Percentiles rank a stretch among this genome's conserved stretches.
phyloP scores from a whole-genome alignment of 2,329 filamentous ascomycete species.

The Dactylellina parvicollis region DNA sequence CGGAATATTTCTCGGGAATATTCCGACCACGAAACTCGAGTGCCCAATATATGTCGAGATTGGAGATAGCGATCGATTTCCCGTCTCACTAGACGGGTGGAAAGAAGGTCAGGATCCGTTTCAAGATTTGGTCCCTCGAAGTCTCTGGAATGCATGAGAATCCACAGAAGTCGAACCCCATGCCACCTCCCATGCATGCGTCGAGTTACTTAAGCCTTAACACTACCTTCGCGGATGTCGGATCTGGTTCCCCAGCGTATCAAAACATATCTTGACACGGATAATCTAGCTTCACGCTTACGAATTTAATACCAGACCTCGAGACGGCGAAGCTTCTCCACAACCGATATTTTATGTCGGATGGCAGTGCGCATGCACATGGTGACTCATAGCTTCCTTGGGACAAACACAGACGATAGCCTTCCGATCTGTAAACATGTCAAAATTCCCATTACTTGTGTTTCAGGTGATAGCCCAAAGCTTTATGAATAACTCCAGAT shows the following conservation, averaged over 20 bases:
- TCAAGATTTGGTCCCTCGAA: neutral
- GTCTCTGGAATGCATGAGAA: neutral
- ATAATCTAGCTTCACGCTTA: slow-evolving; percentile 7
- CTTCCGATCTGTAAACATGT: neutral
- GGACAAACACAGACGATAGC: neutral
- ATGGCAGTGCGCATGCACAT: slow-evolving; percentile 18
- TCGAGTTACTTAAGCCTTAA: neutral
- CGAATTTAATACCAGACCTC: slow-evolving; percentile 1
- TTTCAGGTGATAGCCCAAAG: too few species aligned
- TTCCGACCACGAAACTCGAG: neutral
- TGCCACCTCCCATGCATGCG: neutral
- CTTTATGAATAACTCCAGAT: too few species aligned
- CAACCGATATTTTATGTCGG: neutral
- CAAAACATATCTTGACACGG: slow-evolving; percentile 5
- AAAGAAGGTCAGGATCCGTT: neutral
- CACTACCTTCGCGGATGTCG: slow-evolving; percentile 3
- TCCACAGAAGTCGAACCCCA: neutral
- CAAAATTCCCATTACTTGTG: slow-evolving; percentile 10
- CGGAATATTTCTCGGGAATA: neutral
- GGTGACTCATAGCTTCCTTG: slow-evolving; percentile 1
- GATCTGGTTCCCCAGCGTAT: slow-evolving; percentile 11
- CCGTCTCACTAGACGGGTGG: neutral
- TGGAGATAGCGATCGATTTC: too few species aligned
- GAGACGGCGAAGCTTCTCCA: neutral
- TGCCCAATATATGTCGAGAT: neutral